A percentile compares a stretch with the other conserved stretches of the same genome.
Conservation (phyloP, 2,329 filamentous ascomycete species). For the Exophiala xenobiotica region DNA sequence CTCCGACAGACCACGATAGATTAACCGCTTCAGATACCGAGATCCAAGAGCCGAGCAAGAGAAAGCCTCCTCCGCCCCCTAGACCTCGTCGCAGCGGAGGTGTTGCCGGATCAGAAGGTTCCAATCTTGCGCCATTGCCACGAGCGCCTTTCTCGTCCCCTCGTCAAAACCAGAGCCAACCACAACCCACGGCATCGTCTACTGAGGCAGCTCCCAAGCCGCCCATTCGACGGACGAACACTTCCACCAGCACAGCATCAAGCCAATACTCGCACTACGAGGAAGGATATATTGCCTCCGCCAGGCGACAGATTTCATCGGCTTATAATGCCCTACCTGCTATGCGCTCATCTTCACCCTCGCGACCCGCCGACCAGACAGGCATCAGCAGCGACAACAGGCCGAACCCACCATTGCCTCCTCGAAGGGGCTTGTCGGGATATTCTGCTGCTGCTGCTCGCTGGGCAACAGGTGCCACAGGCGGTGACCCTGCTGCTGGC, state of each 20-base stretch:
- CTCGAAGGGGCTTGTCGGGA: constrained; percentile 30
- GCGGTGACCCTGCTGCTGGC: constrained; percentile 25
- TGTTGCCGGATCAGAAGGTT: constrained; percentile 5
- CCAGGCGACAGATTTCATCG: constrained; percentile 24
- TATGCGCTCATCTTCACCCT: constrained; percentile 27
- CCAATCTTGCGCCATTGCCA: constrained; percentile 20
- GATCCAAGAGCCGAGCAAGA: constrained; percentile 25
- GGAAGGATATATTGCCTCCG: constrained; percentile 30
- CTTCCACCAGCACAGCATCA: constrained; percentile 14
- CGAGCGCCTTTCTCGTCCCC: constrained; percentile 32
- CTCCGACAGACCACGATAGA: constrained; percentile 18
- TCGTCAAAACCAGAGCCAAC: constrained; percentile 28
- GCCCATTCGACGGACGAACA: constrained; percentile 24
- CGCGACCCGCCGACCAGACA: constrained; percentile 30
- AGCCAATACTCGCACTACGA: constrained; percentile 16
- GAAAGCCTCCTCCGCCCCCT: constrained; percentile 40
- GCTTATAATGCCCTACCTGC: constrained; percentile 32
- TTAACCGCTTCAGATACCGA: constrained; percentile 19
- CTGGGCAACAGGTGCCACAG: constrained; percentile 31
- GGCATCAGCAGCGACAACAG: constrained; percentile 28
- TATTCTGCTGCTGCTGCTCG: constrained; percentile 35
- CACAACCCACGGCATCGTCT: constrained; percentile 9
- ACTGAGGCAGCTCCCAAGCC: constrained; percentile 7
- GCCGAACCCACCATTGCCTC: constrained; percentile 34
- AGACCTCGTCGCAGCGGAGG: constrained; percentile 35